Evolutionary conservation across 139 green algal genomes (phyloP).

Genomic region (Ettlia oleoabundans): DNA sequence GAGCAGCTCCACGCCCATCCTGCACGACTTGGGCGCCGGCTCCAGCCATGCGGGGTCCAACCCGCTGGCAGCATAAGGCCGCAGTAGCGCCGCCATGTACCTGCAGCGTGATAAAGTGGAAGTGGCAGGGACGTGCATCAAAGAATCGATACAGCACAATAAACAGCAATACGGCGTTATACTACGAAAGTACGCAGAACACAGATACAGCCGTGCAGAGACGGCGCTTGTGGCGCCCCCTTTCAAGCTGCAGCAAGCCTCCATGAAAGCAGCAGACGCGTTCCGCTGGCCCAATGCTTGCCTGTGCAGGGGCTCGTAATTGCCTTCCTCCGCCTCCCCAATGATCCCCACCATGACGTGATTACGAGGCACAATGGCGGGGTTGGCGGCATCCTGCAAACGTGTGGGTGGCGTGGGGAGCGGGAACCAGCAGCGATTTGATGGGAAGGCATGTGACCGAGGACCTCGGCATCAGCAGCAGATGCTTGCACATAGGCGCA

Average conservation of each 20-base stretch:
- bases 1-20: slow-evolving; percentile 79
- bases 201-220: background rate
- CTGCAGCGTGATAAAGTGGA: background rate
- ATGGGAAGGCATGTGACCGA: too few species aligned
- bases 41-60: slow-evolving; percentile 45
- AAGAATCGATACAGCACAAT: background rate
- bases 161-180: background rate
- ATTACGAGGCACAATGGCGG: slow-evolving; percentile 84
- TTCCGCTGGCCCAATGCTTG: slow-evolving; percentile 36
- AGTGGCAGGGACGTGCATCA: background rate
- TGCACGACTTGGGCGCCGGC: slow-evolving; percentile 62
- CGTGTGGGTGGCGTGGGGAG: background rate
- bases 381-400: slow-evolving; percentile 60
- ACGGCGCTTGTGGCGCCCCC: background rate
- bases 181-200: too few species aligned
- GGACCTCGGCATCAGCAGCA: too few species aligned
- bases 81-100: slow-evolving; percentile 50
- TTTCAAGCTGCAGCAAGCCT: background rate
- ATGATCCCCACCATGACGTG: slow-evolving; percentile 86
- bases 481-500: background rate
- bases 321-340: slow-evolving; percentile 64
- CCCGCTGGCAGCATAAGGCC: slow-evolving; percentile 75
- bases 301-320: slow-evolving; percentile 55
- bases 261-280: background rate
- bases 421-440: background rate